Evolutionary conservation across 495 filamentous ascomycete genomes (phyloP).

Genomic region (Daldinia vernicosa): DNA sequence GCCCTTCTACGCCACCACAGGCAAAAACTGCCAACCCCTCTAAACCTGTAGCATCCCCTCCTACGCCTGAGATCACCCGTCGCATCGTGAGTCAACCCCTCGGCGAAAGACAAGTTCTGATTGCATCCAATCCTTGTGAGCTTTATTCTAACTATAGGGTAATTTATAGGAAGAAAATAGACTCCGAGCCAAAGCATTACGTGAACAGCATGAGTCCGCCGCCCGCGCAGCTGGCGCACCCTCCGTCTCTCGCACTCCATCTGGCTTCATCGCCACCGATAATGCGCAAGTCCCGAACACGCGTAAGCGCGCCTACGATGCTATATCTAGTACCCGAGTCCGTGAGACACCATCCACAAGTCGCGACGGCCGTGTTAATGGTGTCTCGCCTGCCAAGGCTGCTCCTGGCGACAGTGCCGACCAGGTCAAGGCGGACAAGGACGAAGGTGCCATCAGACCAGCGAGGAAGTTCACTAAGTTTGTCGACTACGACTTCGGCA

Average conservation of each 20-base stretch:
- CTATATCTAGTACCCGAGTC: conserved; percentile 63
- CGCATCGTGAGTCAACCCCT: conserved; percentile 64
- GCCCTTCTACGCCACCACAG: conserved; percentile 68
- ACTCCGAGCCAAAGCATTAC: conserved; percentile 88
- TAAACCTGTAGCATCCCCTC: conserved; percentile 59
- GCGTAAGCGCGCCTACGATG: conserved; percentile 63
- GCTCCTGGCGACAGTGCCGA: conserved; percentile 44
- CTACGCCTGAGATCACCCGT: conserved; percentile 79
- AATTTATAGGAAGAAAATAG: conserved; percentile 81
- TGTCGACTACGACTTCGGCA: conserved; percentile 96
- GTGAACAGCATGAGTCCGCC: conserved; percentile 72
- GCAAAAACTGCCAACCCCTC: conserved; percentile 42
- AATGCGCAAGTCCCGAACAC: conserved; percentile 50
- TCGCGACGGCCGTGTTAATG: conserved; percentile 69
- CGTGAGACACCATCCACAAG: conserved; percentile 65
- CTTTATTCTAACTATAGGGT: neutral
- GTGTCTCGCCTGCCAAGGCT: conserved; percentile 39
- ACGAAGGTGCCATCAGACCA: conserved; percentile 68
- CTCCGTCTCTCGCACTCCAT: conserved; percentile 46
- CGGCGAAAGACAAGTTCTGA: neutral
- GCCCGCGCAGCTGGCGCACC: conserved; percentile 47
- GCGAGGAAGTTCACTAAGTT: conserved; percentile 87
- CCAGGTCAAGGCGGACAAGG: conserved; percentile 49
- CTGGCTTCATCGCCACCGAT: conserved; percentile 53
- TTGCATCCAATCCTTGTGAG: neutral